phyloP scores from a whole-genome alignment of 768 basidiomycete species.

The Lentinula lateritia region DNA sequence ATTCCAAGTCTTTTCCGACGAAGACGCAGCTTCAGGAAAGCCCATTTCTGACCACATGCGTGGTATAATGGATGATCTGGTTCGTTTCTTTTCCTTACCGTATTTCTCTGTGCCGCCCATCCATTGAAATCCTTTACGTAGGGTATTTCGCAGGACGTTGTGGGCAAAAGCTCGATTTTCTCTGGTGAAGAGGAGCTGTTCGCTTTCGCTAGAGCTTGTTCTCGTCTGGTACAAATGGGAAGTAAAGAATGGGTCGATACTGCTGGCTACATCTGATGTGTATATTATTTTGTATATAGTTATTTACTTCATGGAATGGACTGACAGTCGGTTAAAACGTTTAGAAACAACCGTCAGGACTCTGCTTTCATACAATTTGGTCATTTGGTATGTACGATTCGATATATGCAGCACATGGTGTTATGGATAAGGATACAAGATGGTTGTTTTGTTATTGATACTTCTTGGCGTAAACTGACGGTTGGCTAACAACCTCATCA shows the following conservation, averaged over 20 bases:
- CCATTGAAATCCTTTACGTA: slow-evolving; percentile 22
- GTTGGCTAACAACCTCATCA: slow-evolving; percentile 12
- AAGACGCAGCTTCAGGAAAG: slow-evolving; percentile 31
- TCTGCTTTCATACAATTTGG: too few species aligned
- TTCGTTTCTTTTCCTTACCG: slow-evolving; percentile 26
- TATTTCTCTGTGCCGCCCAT: background rate
- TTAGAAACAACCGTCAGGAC: too few species aligned
- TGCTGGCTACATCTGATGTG: slow-evolving; percentile 23
- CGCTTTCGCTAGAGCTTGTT: slow-evolving; percentile 93
- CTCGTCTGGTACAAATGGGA: slow-evolving; percentile 84
- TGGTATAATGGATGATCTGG: slow-evolving; percentile 93
- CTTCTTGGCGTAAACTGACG: background rate
- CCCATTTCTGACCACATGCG: slow-evolving; percentile 81
- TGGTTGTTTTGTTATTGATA: background rate
- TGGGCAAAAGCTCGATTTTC: slow-evolving; percentile 86
- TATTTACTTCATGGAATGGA: background rate
- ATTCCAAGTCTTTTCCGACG: slow-evolving; percentile 83
- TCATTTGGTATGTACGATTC: too few species aligned
- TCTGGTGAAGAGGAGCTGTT: slow-evolving; percentile 96
- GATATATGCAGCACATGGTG: background rate
- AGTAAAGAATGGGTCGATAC: slow-evolving; percentile 78
- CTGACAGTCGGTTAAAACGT: too few species aligned
- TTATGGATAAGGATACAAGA: background rate
- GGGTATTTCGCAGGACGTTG: slow-evolving; percentile 73
- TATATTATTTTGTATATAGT: background rate